Evolutionary conservation across 805 yeast species (phyloP), one percentile per base, ranked within the genome.

Genomic region (Alloascoidea hylecoeti): DNA sequence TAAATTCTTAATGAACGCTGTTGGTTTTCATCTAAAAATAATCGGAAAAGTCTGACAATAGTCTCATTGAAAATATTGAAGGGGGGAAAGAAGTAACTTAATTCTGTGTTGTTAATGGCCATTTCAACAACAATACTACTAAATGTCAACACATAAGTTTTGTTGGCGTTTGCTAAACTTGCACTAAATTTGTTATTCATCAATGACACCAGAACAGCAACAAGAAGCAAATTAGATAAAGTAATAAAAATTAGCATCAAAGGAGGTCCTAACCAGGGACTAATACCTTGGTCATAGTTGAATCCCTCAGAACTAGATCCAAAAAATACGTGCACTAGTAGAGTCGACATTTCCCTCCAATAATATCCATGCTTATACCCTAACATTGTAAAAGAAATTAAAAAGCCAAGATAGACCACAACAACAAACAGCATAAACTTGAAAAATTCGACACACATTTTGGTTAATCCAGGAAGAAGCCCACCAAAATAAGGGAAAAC

Each of bases 131-230:
- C 58, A 2, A 48, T 45, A 3, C 53, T 44, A 2, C 58, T 47
- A 36, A 55, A 55, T 39, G 51, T 41, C 15, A 49, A 39, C 18
- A 46, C 42, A 36, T 55, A 55, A 37, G 54, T 57, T 39, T 55
- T 56, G n/a, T 51, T 35, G 30, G 60, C 60, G 38, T 53, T 54
- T 35, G 40, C 44, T 54, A 54, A 52, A 46, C 51, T 52, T 18
- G 36, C 42, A 32, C 52, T 46, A 44, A 55, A 55, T 33, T 46
- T 42, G 35, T 56, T 52, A 2, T 59, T 53, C 28, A 55, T 40
- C 32, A 55, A 52, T 14, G 59, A 55, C n/a, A 55, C 53, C 33
- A 55, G 42, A n/a, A 55, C 53, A 1, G 60, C 53, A 35, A 54
- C 42, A 30, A 55, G 46, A 15, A 53, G 42, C 16, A 54, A 41